phyloP scores from a whole-genome alignment of 306 rosid species.

The Carpinus fangiana region DNA sequence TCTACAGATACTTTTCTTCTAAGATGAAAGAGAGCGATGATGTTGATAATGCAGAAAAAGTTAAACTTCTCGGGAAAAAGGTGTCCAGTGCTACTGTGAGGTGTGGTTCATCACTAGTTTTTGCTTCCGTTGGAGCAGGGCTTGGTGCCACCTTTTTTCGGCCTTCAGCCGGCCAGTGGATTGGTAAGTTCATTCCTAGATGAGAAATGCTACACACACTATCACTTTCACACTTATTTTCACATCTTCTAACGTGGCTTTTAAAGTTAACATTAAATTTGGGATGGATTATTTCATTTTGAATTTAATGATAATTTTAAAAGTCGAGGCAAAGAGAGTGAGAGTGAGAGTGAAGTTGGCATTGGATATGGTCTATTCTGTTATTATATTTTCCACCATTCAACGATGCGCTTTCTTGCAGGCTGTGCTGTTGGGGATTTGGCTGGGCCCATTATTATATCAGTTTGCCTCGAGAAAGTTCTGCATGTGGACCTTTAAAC shows the following conservation, averaged over 20 bases:
- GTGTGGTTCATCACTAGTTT: slow-evolving; percentile 67
- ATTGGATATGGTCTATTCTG: not conserved
- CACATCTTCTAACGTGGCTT: no score
- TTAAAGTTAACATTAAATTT: no score
- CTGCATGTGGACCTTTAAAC: slow-evolving; percentile 42
- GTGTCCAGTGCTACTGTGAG: slow-evolving; percentile 50
- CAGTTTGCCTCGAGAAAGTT: slow-evolving; percentile 39
- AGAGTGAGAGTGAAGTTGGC: not conserved
- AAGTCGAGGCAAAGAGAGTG: no score
- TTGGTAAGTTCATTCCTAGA: slow-evolving; percentile 51
- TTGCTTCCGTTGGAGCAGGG: slow-evolving; percentile 82
- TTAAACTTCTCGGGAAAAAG: slow-evolving; percentile 44
- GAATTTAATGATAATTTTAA: no score
- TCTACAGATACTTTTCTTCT: slow-evolving; percentile 39
- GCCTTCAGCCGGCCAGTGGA: slow-evolving; percentile 78
- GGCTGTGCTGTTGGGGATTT: slow-evolving; percentile 80
- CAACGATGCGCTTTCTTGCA: slow-evolving; percentile 28
- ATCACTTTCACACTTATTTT: not conserved
- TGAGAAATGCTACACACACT: not conserved
- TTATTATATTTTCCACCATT: not conserved
- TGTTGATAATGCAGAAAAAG: slow-evolving; percentile 34
- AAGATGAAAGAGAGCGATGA: slow-evolving; percentile 33
- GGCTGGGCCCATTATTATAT: slow-evolving; percentile 71
- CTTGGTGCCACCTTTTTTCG: slow-evolving; percentile 66
- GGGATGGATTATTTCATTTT: no score